Base-by-base conservation (phyloP, 768 basidiomycete species). In the Heimioporus sp. region DNA sequence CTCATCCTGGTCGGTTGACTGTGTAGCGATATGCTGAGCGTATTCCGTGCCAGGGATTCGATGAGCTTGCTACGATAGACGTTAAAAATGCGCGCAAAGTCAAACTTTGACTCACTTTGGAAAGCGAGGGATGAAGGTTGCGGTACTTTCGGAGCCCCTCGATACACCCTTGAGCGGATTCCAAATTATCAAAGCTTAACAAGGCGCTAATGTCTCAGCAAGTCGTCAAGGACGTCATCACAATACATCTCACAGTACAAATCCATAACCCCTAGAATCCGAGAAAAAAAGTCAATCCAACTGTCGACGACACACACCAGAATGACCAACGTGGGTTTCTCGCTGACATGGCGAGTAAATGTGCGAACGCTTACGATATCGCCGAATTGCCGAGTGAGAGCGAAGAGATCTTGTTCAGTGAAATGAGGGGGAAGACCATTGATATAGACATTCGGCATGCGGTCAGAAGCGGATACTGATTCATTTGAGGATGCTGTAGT, bases 351-450 rank as follows among this genome's bases (percentile, higher is more conserved):
- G 17, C 91, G 75, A 43, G 90, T 92, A 61, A 93, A 92, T 41
- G 89, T 90, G 51, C 90, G 72, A 15, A 92, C 91, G 54, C 90
- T 92, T 60, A 83, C 70, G 11, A 93, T 81, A 20, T 73, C 75
- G 4, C 90, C 90, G 58, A 82, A 93, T n/a, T 81, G 85, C 20
- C 76, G 70, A 32, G 86, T 78, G 48, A 93, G 81, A 28, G 80
- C 80, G 59, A 83, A 84, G 38, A 93, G 75, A 54, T 90, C 80
- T 53, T 90, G 89, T 61, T 92, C 90, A 0, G 88, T 83, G 61
- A 81, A 92, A 69, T 90, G 83, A 5, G 90, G 86, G 3, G 89
- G 90, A 15, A 93, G 78, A 12, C 90, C 90, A 61, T 92, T 92
- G 72, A 92, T 91, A 65, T 92, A 92, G 0, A 92, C 86, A 59